Percentiles rank a stretch among this genome's conserved stretches.
These are phyloP conservation scores for Oleoguttula mirabilis DNA, from an alignment of 495 filamentous ascomycete genomes.

Conservation along the genomic window DNA sequence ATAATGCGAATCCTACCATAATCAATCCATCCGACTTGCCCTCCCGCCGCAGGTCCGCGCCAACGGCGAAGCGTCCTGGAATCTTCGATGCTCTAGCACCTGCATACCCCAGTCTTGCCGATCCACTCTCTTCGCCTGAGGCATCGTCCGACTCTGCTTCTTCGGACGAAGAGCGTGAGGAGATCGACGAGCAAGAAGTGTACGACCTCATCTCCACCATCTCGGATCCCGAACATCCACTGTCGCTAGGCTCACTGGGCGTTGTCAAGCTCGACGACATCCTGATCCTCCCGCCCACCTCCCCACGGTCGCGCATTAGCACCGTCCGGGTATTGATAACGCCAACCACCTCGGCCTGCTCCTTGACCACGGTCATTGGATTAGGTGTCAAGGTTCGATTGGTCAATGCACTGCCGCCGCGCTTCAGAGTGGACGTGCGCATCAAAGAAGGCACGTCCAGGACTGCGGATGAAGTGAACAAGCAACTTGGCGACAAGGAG, in stretches of 20 bases:
- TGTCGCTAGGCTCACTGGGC: constrained; percentile 80
- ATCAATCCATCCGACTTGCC: constrained; percentile 82
- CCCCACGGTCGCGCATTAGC: constrained; percentile 31
- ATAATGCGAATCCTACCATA: constrained; percentile 93
- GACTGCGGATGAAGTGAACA: constrained; percentile 88
- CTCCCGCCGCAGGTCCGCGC: constrained; percentile 44
- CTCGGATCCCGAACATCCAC: constrained; percentile 89
- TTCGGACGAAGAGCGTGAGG: constrained; percentile 59
- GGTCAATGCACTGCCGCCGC: constrained; percentile 81
- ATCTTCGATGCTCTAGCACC: constrained; percentile 35
- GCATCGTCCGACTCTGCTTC: constrained; percentile 30
- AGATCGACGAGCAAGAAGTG: constrained; percentile 92
- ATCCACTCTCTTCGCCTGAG: constrained; percentile 37
- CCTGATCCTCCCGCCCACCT: constrained; percentile 43
- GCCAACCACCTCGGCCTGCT: constrained; percentile 96
- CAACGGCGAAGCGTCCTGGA: constrained; percentile 36
- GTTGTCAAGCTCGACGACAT: constrained; percentile 94
- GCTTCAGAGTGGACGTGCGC: constrained; percentile 81
- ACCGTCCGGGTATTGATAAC: constrained; percentile 66
- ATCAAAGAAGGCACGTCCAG: constrained; percentile 95
- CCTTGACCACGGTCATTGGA: constrained; percentile 89
- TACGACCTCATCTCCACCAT: constrained; percentile 91
- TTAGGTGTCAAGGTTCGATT: constrained; percentile 83
- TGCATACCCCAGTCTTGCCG: constrained; percentile 38
- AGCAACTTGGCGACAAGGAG: constrained; percentile 93